Evolutionary conservation across 75 land plant species (phyloP).

Genomic region (Gnetum montanum): DNA sequence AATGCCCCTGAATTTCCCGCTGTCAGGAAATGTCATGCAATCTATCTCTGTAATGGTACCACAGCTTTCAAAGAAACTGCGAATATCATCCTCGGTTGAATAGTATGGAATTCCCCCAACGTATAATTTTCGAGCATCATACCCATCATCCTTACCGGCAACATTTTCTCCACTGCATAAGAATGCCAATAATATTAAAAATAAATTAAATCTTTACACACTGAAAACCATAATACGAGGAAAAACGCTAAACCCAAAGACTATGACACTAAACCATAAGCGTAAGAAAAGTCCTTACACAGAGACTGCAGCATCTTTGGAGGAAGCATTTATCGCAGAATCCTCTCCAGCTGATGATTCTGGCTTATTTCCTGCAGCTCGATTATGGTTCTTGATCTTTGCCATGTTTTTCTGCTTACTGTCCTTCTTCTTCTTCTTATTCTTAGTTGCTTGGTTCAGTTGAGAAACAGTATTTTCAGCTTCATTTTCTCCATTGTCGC

Average conservation of each 20-base stretch:
- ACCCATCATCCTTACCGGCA: slow-evolving; percentile 22
- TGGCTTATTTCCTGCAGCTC: background rate
- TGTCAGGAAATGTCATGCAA: slow-evolving; percentile 80
- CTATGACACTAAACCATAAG: too few relatives aligned
- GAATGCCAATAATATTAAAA: background rate
- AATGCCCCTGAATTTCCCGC: slow-evolving; percentile 90
- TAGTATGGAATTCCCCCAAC: slow-evolving; percentile 96
- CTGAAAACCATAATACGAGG: too few relatives aligned
- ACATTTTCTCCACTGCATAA: background rate
- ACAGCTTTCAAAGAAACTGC: slow-evolving; percentile 67
- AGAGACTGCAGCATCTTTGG: too few relatives aligned
- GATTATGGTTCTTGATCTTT: slow-evolving; percentile 16
- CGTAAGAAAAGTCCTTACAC: too few relatives aligned
- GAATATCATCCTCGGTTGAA: slow-evolving; percentile 85
- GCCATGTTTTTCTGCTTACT: slow-evolving; percentile 16
- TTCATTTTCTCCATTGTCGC: slow-evolving; percentile 16
- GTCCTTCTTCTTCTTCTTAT: background rate
- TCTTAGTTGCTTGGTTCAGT: background rate
- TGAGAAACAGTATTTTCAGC: slow-evolving; percentile 1
- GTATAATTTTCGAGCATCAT: slow-evolving; percentile 46
- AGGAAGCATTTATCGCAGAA: background rate
- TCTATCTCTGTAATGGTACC: slow-evolving; percentile 84
- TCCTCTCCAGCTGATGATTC: slow-evolving; percentile 1
- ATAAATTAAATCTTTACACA: slow-evolving; percentile 1
- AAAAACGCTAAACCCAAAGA: too few relatives aligned